Evolutionary conservation across 352 stramenopile genomes (phyloP), one percentile per base, ranked within the genome.

Genomic region (Saprolegnia diclina): DNA sequence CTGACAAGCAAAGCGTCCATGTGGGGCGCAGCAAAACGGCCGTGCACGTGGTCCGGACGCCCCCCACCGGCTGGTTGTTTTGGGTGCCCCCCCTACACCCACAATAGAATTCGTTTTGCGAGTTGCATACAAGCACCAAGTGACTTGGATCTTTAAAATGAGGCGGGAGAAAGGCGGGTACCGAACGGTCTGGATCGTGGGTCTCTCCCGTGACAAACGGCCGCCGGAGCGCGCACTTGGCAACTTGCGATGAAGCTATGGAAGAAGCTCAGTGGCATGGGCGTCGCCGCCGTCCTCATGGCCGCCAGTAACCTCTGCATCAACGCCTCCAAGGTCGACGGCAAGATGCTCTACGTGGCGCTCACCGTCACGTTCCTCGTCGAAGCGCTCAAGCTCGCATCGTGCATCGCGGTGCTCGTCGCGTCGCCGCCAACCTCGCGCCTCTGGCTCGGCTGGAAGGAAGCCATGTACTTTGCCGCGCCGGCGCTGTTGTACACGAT

Each of bases 401-500:
- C 91, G 0, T 82, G 79, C 65, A 53, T 81, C 38, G 52, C 76
- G 0, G 77, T 73, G 0, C 81, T 92, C 65, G 57, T 80, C 26
- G 72, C 69, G 38, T 67, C n/a, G 24, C 35, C 76, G 16, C 74
- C 71, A 21, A 14, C 24, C 1, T 26, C 19, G 29, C 13, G 35
- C 4, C 29, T 26, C 9, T 67, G 62, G 62, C 76, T 94, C 18
- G 76, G 82, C 38, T 64, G 82, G 24, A 74, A 76, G 24, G 82
- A 92, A 57, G 75, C 73, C 22, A 75, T 86, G 35, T 89, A 84
- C 71, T 94, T 92, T 77, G 87, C 87, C 19, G 76, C 91, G 50
- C 87, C 87, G 9, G 90, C 87, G n/a, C 78, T 92, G 46, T 79
- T 94, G 32, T 94, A 94, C 73, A 82, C 83, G 73, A 80, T 94